phyloP scores from a whole-genome alignment of 1,284 basidiomycete genomes.

The Puccinia triticina region DNA sequence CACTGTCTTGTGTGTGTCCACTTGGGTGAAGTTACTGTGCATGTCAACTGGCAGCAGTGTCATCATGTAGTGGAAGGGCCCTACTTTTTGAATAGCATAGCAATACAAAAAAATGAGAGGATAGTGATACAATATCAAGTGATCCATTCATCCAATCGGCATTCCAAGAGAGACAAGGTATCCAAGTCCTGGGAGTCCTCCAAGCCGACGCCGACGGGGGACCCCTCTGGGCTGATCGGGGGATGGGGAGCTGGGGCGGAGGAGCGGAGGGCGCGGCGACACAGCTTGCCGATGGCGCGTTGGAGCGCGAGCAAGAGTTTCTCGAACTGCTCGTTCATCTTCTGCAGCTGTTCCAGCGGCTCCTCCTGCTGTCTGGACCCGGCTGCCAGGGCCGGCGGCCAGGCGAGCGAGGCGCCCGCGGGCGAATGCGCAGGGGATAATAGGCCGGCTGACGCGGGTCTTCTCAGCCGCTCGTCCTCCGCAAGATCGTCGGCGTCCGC shows the following conservation, averaged over 20 bases:
- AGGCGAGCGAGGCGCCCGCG: not conserved
- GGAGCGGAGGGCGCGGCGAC: not conserved
- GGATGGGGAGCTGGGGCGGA: not conserved
- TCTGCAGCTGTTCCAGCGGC: not conserved
- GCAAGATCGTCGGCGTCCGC: not conserved
- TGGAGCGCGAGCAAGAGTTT: slow-evolving; percentile 13
- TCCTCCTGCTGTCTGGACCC: not conserved
- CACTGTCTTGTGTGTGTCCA: too few species aligned
- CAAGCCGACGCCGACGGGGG: too few species aligned
- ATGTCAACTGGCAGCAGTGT: too few species aligned
- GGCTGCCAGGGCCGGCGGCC: too few species aligned
- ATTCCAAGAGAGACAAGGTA: slow-evolving; percentile 29
- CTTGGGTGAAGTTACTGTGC: too few species aligned
- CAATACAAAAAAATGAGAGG: too few species aligned
- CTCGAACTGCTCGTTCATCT: slow-evolving; percentile 40
- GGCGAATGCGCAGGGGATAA: not conserved
- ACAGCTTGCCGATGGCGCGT: slow-evolving; percentile 29
- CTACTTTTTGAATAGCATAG: too few species aligned
- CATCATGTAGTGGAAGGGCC: too few species aligned
- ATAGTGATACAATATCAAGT: too few species aligned
- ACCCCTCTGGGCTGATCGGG: not conserved
- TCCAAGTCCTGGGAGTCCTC: slow-evolving; percentile 30
- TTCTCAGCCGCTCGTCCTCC: not conserved
- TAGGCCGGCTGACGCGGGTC: not conserved
- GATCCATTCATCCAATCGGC: slow-evolving; percentile 35